A percentile compares a stretch with the other conserved stretches of the same genome.
phyloP scores from a whole-genome alignment of 2,329 filamentous ascomycete genomes.

The Erysiphe pulchra region DNA sequence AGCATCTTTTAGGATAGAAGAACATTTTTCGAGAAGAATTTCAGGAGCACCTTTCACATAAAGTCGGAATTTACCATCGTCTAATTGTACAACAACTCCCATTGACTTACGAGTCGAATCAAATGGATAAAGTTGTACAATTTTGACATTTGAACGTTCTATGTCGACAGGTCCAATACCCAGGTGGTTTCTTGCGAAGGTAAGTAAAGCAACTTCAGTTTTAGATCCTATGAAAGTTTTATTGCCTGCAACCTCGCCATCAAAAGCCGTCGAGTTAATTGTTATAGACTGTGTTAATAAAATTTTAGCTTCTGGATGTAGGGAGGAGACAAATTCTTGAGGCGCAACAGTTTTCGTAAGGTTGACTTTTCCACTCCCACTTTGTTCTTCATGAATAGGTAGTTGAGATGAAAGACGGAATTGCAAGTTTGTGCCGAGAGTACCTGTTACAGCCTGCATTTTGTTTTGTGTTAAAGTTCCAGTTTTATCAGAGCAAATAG shows the following conservation, averaged over 20 bases:
- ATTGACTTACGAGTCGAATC: slow-evolving; percentile 35
- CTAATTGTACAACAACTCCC: slow-evolving; percentile 32
- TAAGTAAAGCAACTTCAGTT: slow-evolving; percentile 51
- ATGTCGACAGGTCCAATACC: slow-evolving; percentile 34
- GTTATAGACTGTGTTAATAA: slow-evolving; percentile 37
- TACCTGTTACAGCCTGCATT: slow-evolving; percentile 53
- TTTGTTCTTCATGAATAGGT: slow-evolving; percentile 8
- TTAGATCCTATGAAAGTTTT: slow-evolving; percentile 45
- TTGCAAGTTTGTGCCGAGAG: slow-evolving; percentile 30
- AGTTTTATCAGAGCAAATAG: slow-evolving; percentile 61
- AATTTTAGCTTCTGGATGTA: slow-evolving; percentile 8
- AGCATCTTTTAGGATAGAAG: slow-evolving; percentile 25
- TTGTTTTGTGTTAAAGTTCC: slow-evolving; percentile 51
- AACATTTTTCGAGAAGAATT: slow-evolving; percentile 20
- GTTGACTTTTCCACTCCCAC: slow-evolving; percentile 4
- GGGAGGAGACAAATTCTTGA: slow-evolving; percentile 10
- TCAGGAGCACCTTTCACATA: slow-evolving; percentile 29
- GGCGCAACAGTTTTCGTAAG: not conserved
- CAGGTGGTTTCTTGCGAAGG: slow-evolving; percentile 38
- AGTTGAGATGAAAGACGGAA: slow-evolving; percentile 18
- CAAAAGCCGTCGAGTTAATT: slow-evolving; percentile 45
- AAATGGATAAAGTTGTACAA: slow-evolving; percentile 23
- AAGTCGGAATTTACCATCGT: slow-evolving; percentile 17
- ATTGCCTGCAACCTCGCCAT: slow-evolving; percentile 33
- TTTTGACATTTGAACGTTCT: slow-evolving; percentile 33